A percentile compares a stretch with the other conserved stretches of the same genome.
Evolutionary conservation across 768 basidiomycete species (phyloP).

Genomic region (Leccinum subgranulosum): DNA sequence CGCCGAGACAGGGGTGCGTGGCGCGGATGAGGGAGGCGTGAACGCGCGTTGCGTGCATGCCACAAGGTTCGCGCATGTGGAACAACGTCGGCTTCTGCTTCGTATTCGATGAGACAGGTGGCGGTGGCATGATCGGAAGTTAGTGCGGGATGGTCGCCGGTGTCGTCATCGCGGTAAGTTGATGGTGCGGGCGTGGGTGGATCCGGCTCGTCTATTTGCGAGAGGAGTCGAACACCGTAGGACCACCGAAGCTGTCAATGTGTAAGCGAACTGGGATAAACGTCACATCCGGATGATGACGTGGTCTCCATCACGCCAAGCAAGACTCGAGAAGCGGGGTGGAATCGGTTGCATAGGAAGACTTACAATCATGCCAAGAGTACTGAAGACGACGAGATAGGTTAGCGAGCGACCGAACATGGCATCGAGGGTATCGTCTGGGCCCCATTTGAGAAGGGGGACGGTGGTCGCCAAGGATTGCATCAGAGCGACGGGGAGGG

Average conservation of each 20-base stretch:
- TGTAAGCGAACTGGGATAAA: not conserved
- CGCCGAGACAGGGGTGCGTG: not conserved
- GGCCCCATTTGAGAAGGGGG: conserved; percentile 75
- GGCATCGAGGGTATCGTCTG: conserved; percentile 75
- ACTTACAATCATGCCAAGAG: conserved; percentile 91
- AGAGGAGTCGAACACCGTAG: conserved; percentile 81
- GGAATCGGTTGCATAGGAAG: too few species aligned
- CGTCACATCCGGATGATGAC: not conserved
- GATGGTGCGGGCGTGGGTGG: not conserved
- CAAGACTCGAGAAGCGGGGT: not conserved
- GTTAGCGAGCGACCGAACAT: conserved; percentile 92
- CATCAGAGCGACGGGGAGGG: conserved; percentile 92
- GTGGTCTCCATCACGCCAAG: not conserved
- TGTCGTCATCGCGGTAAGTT: conserved; percentile 12
- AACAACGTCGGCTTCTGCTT: not conserved
- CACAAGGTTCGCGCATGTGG: not conserved
- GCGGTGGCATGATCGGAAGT: not conserved
- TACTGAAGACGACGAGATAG: conserved; percentile 90
- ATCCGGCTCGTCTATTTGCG: conserved; percentile 39
- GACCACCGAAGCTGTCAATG: conserved; percentile 78
- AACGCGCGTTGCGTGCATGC: not conserved
- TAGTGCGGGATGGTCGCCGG: not conserved
- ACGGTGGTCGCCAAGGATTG: conserved; percentile 85
- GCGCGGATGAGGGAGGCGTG: not conserved
- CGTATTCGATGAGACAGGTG: conserved; percentile 9